phyloP scores from a whole-genome alignment of 345 rosid genomes.

The Noccaea caerulescens region DNA sequence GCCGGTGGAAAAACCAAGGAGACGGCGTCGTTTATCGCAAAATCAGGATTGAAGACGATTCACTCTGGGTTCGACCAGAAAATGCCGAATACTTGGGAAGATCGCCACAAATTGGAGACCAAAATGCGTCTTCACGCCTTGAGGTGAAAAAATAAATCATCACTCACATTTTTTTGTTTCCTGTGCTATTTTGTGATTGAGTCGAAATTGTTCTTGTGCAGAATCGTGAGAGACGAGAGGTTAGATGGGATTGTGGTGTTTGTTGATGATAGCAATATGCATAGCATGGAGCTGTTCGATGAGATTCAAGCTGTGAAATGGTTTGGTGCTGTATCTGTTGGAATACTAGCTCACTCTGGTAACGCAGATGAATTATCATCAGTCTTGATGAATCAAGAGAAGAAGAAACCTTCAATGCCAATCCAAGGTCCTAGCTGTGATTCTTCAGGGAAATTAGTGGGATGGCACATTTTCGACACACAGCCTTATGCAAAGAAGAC shows the following conservation, averaged over 20 bases:
- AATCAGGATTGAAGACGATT: conserved; percentile 68
- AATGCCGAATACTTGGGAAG: conserved; percentile 86
- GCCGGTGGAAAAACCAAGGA: conserved; percentile 84
- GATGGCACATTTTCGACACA: conserved; percentile 83
- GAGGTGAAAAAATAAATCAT: conserved; percentile 50
- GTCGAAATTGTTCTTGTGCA: conserved; percentile 40
- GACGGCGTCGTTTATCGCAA: conserved; percentile 72
- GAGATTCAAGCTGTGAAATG: conserved; percentile 90
- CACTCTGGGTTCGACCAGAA: conserved; percentile 64
- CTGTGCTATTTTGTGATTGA: conserved; percentile 1
- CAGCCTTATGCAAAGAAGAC: conserved; percentile 61
- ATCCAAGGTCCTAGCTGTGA: conserved; percentile 99
- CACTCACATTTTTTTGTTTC: not conserved
- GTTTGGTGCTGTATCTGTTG: conserved; percentile 86
- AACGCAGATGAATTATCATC: conserved; percentile 52
- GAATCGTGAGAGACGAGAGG: conserved; percentile 79
- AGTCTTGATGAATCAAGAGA: conserved; percentile 23
- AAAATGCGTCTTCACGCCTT: conserved; percentile 84
- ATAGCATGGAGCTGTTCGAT: conserved; percentile 91
- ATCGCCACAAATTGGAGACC: conserved; percentile 66
- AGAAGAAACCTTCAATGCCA: conserved; percentile 53
- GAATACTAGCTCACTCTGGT: conserved; percentile 72
- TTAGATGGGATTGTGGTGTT: conserved; percentile 94
- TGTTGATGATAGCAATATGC: conserved; percentile 97
- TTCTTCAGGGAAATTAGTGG: conserved; percentile 65